Conservation (phyloP, 2,329 filamentous ascomycete genomes). For the Aspergillus fijiensis region DNA sequence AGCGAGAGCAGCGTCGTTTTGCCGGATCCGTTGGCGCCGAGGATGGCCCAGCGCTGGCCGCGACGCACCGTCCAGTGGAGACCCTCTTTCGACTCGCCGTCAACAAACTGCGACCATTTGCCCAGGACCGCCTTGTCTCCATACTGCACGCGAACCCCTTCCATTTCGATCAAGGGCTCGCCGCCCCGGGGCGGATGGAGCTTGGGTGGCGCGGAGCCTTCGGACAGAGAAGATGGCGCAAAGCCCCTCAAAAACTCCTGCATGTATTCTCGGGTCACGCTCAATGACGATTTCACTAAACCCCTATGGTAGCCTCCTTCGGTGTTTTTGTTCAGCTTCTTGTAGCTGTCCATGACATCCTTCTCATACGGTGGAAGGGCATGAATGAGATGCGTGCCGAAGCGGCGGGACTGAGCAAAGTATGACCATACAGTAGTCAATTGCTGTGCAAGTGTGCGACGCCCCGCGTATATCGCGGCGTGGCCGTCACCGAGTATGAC, state of each 20-base stretch:
- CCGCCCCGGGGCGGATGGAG: conserved; percentile 43
- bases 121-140: conserved; percentile 75
- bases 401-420: too few relatives aligned
- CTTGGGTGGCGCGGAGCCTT: conserved; percentile 7
- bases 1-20: conserved; percentile 94
- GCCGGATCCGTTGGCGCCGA: conserved; percentile 89
- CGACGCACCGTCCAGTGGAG: conserved; percentile 79
- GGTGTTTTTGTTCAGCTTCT: neutral
- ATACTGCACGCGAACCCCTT: conserved; percentile 79
- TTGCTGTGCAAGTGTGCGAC: conserved; percentile 44
- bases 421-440: too few relatives aligned
- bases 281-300: too few relatives aligned
- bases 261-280: neutral
- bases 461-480: conserved; percentile 64
- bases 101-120: conserved; percentile 66
- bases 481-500: conserved; percentile 69
- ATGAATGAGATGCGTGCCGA: too few relatives aligned
- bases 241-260: neutral
- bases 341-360: neutral
- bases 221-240: too few relatives aligned
- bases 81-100: conserved; percentile 57
- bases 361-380: neutral
- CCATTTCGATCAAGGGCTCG: conserved; percentile 80
- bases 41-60: conserved; percentile 86
- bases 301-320: too few relatives aligned